Base-by-base conservation (phyloP, 208 protist species). In the Wallacemonas sp. region DNA sequence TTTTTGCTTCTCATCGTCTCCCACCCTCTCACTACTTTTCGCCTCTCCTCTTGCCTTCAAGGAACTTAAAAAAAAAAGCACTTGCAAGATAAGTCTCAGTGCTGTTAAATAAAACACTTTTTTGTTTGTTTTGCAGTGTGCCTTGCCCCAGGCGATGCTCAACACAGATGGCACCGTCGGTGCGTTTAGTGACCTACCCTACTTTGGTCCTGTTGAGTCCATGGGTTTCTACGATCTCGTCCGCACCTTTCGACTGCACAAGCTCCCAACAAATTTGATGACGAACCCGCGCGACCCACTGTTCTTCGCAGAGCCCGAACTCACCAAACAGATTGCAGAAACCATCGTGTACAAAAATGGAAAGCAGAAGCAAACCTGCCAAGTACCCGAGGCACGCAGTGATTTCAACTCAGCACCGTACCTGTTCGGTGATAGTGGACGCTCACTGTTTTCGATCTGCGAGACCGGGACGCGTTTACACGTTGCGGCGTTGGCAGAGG, bases 101-200 rank as follows among this genome's bases (percentile, higher is more conserved):
- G n/a, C 44, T 10, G 44, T 49, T 22, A 49, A 49, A 14, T 41
- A 14, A 7, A 7, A 14, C 36, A 41, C 14, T 14, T 41, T 16
- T n/a, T n/a, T n/a, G n/a, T n/a, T n/a, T n/a, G n/a, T n/a, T n/a
- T n/a, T n/a, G n/a, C n/a, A n/a, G n/a, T n/a, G n/a, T n/a, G n/a
- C n/a, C n/a, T n/a, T n/a, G n/a, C n/a, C n/a, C n/a, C n/a, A n/a
- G n/a, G n/a, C n/a, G 26, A 59, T 59, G 52, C 20, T 59, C 26
- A 59, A 59, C 31, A 85, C 71, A 20, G 74, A 82, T 38, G 61
- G 64, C 3, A 78, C 74, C 22, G 74, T 66, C 12, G 87, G 87
- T 10, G 86, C 76, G 54, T 93, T 88, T 66, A 67, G 76, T 23
- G 87, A 93, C 83, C 46, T 91, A 3, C 87, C 81, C 0, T 93